Percentiles rank a stretch among this genome's conserved stretches.
These are phyloP conservation scores for Tritrichomonas musculus DNA, from an alignment of 208 protist species.

Conservation along the genomic window DNA sequence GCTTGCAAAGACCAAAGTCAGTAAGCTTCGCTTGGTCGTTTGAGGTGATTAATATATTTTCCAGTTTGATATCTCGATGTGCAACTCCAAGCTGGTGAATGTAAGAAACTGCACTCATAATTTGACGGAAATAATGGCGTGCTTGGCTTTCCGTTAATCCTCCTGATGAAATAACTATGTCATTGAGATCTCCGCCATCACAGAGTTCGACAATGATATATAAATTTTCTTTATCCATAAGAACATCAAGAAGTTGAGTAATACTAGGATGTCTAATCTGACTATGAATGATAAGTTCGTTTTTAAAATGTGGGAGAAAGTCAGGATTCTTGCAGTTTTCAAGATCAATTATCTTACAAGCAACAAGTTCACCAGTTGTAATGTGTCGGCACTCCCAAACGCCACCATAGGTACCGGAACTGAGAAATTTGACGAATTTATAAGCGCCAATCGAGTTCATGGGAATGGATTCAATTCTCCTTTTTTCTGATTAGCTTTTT, in stretches of 20 bases:
- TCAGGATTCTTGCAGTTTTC: not conserved
- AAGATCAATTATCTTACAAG: not conserved
- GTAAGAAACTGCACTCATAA: constrained; percentile 24
- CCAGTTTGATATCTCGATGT: constrained; percentile 22
- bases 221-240: not conserved
- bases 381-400: not conserved
- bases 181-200: not conserved
- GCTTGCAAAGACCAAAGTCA: constrained; percentile 32
- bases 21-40: not conserved
- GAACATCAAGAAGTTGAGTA: not conserved
- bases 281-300: not conserved
- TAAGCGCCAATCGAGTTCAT: not conserved
- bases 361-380: not conserved
- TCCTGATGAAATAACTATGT: not conserved
- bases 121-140: not conserved
- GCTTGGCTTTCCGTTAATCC: not conserved
- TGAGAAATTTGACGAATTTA: not conserved
- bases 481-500: no score
- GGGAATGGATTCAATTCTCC: no score
- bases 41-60: not conserved
- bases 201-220: not conserved
- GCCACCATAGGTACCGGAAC: not conserved
- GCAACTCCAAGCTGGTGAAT: not conserved
- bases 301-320: not conserved
- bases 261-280: not conserved